Conservation (phyloP, 257 asterid genomes). For the Nicotiana knightiana region DNA sequence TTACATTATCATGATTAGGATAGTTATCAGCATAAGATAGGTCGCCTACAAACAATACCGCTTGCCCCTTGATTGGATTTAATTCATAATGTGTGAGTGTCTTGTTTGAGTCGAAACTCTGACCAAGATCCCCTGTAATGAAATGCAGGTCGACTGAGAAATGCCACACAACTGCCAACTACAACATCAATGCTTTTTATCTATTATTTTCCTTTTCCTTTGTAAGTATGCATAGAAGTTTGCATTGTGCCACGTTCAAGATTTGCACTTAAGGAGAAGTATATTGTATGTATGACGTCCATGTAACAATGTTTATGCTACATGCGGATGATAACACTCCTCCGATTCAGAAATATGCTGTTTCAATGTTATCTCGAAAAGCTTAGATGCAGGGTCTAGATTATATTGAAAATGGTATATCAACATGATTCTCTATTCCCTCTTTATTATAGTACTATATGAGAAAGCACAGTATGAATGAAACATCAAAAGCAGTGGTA, state of each 20-base stretch:
- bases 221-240: background rate
- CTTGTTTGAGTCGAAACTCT: conserved; percentile 62
- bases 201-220: background rate
- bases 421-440: background rate
- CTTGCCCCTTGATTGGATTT: conserved; percentile 63
- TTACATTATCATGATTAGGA: conserved; percentile 62
- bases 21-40: conserved; percentile 77
- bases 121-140: conserved; percentile 79
- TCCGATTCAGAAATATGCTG: background rate
- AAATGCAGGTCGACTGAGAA: background rate
- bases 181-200: background rate
- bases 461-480: background rate
- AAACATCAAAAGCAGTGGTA: background rate
- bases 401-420: background rate
- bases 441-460: background rate
- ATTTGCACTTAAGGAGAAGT: background rate
- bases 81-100: conserved; percentile 72
- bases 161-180: background rate
- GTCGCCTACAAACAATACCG: conserved; percentile 75
- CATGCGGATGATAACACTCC: background rate
- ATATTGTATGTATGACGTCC: background rate
- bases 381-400: background rate
- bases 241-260: background rate
- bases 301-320: background rate
- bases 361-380: background rate